Evolutionary conservation across 2,329 filamentous ascomycete species (phyloP).

Genomic region (Daldinia sp.): DNA sequence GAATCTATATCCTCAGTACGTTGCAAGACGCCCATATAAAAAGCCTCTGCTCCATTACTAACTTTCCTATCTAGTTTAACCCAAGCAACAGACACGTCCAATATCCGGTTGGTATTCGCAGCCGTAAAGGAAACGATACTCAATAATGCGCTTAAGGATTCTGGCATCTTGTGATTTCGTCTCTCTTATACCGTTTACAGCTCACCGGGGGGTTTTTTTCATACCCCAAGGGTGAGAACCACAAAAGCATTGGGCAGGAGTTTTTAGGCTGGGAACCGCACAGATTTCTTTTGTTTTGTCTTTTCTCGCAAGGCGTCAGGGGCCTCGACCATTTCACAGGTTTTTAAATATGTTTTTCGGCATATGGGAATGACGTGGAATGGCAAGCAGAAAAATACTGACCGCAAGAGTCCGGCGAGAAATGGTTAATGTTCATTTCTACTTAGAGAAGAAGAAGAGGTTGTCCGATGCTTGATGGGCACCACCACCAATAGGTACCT

Average conservation of each 20-base stretch:
- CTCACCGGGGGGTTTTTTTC: conserved; percentile 18
- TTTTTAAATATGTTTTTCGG: conserved; percentile 38
- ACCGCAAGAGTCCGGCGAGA: conserved; percentile 23
- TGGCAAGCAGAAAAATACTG: conserved; percentile 30
- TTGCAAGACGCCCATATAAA: conserved; percentile 36
- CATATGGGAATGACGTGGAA: conserved; percentile 38
- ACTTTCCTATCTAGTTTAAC: conserved; percentile 72
- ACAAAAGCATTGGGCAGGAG: conserved; percentile 45
- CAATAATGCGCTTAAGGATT: conserved; percentile 97
- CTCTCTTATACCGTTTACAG: conserved; percentile 29
- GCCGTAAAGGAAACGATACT: conserved; percentile 99
- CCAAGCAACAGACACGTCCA: conserved; percentile 98
- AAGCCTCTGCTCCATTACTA: conserved; percentile 27
- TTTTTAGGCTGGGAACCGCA: conserved; percentile 38
- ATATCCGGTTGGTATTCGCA: conserved; percentile 96
- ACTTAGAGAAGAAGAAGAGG: conserved; percentile 30
- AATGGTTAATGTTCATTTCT: conserved; percentile 33
- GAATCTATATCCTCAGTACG: conserved; percentile 97
- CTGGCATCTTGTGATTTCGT: conserved; percentile 80
- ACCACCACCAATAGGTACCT: too few species aligned
- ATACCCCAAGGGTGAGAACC: conserved; percentile 31
- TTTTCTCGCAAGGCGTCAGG: conserved; percentile 46
- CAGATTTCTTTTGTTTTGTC: conserved; percentile 36
- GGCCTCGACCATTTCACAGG: conserved; percentile 35
- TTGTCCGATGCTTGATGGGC: conserved; percentile 20